phyloP scores from a whole-genome alignment of 768 basidiomycete species.

The Dioszegia hungarica region DNA sequence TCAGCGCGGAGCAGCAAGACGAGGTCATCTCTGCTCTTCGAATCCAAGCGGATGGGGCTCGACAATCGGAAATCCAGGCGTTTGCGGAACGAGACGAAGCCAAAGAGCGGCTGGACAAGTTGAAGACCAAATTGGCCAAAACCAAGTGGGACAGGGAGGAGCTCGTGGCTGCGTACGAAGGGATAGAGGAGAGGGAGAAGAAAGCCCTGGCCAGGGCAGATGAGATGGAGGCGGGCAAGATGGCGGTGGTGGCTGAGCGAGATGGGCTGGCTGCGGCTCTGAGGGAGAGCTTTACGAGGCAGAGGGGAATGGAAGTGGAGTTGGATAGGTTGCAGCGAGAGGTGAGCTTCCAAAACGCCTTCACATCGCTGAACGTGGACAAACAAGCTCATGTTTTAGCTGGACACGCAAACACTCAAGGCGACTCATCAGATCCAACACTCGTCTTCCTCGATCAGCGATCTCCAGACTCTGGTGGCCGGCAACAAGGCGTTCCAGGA shows the following conservation, averaged over 20 bases:
- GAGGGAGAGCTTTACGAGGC: not conserved
- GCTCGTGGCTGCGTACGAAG: not conserved
- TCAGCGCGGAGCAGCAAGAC: conserved; percentile 2
- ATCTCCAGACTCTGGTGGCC: not conserved
- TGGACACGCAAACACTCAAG: too few species aligned
- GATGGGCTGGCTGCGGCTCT: conserved; percentile 13
- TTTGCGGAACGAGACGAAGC: not conserved
- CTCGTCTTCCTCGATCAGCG: too few species aligned
- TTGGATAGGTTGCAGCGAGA: not conserved
- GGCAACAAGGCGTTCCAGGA: not conserved
- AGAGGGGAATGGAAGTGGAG: not conserved
- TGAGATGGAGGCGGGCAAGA: not conserved
- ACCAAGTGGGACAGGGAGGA: not conserved
- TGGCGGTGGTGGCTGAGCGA: conserved; percentile 12
- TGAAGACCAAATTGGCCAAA: not conserved
- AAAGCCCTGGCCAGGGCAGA: not conserved
- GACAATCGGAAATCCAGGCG: not conserved
- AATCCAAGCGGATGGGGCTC: not conserved
- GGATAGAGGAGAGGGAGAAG: not conserved
- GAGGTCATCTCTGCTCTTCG: not conserved
- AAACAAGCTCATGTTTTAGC: too few species aligned
- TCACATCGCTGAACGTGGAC: too few species aligned
- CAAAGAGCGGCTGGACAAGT: not conserved
- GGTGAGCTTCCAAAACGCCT: not conserved
- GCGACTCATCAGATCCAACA: too few species aligned